Evolutionary conservation across 805 yeast genomes (phyloP).

Genomic region (Lachancea cidri): DNA sequence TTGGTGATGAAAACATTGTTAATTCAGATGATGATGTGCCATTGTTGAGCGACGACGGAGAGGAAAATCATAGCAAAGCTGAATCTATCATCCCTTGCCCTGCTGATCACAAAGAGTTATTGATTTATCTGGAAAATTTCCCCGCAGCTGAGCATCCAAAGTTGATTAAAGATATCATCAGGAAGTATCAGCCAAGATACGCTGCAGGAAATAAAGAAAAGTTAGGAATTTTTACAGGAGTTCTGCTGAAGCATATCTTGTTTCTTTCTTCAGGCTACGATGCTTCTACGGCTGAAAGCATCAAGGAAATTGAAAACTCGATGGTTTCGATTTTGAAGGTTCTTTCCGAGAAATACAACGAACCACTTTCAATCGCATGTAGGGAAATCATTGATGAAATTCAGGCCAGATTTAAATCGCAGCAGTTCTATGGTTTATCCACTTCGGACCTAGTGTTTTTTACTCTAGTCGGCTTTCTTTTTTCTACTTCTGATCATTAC

Average conservation of each 20-base stretch:
- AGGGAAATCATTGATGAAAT: conserved; percentile 52
- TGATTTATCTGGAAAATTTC: conserved; percentile 31
- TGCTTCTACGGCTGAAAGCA: conserved; percentile 31
- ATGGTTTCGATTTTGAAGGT: conserved; percentile 46
- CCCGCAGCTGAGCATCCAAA: conserved; percentile 41
- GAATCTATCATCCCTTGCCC: conserved; percentile 43
- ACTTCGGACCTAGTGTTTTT: conserved; percentile 58
- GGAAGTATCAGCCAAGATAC: conserved; percentile 65
- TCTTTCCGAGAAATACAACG: conserved; percentile 61
- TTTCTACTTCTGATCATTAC: conserved; percentile 93
- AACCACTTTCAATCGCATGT: conserved; percentile 54
- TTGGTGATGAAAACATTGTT: conserved; percentile 29
- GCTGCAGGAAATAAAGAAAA: conserved; percentile 79
- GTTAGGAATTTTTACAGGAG: conserved; percentile 55
- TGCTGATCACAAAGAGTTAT: conserved; percentile 39
- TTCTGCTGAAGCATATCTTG: conserved; percentile 59
- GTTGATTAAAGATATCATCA: conserved; percentile 51
- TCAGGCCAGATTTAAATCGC: conserved; percentile 45
- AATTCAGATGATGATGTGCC: conserved; percentile 39
- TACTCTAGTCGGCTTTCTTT: conserved; percentile 66
- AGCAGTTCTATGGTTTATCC: conserved; percentile 37
- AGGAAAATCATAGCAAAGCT: conserved; percentile 16
- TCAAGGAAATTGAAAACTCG: conserved; percentile 37
- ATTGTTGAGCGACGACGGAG: conserved; percentile 31
- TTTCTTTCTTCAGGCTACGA: conserved; percentile 40